phyloP scores from a whole-genome alignment of 306 rosid species.

The Malus sieversii region DNA sequence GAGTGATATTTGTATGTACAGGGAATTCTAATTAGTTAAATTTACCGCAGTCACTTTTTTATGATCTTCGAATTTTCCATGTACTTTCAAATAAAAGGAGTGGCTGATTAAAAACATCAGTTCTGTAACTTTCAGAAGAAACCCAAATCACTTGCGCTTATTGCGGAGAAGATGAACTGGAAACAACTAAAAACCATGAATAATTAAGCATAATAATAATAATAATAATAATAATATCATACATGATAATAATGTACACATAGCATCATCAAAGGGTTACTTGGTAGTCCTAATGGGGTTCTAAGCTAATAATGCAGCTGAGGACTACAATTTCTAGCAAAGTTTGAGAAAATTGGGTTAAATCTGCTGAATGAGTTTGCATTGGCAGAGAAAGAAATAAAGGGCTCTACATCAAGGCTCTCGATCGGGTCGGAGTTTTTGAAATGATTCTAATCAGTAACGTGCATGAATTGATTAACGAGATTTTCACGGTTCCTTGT shows the following conservation, averaged over 20 bases:
- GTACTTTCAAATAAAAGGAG: background rate
- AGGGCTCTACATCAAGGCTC: background rate
- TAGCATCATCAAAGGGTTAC: conserved; percentile 33
- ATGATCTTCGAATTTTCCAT: background rate
- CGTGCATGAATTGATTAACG: background rate
- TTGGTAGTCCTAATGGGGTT: conserved; percentile 21
- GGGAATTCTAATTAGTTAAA: background rate
- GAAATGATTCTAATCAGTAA: background rate
- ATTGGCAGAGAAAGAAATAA: conserved; percentile 11
- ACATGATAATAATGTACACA: conserved; percentile 21
- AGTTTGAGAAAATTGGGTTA: conserved; percentile 32
- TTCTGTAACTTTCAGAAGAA: background rate
- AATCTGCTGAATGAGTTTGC: conserved; percentile 34
- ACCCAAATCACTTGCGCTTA: background rate
- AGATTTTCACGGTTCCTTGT: background rate
- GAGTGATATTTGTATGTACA: background rate
- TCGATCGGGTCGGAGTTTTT: background rate
- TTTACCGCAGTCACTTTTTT: background rate
- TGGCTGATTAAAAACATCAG: background rate
- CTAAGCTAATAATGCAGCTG: background rate
- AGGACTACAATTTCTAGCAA: background rate
- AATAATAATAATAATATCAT: conserved; percentile 8
- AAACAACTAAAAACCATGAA: conserved; percentile 4
- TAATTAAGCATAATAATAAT: conserved; percentile 11
- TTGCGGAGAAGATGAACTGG: conserved; percentile 11